Evolutionary conservation across 2,329 filamentous ascomycete species (phyloP).

Genomic region (Phyllosticta paracitricarpa): DNA sequence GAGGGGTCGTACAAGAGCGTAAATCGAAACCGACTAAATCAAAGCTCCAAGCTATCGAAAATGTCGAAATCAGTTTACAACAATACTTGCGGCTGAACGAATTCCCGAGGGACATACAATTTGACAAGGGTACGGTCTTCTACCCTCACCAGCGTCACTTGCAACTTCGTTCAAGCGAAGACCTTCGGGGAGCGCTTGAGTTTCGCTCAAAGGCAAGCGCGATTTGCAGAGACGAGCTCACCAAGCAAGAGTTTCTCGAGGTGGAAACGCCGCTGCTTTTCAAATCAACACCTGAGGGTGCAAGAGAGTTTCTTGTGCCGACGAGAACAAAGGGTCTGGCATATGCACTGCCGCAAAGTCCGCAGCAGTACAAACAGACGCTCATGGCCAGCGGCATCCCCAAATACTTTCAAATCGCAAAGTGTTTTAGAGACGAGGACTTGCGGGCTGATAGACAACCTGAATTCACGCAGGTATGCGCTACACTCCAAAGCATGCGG

Average conservation of each 20-base stretch:
- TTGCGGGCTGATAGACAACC: slow-evolving; percentile 85
- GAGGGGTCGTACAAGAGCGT: slow-evolving; percentile 38
- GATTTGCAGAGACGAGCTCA: slow-evolving; percentile 44
- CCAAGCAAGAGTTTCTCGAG: slow-evolving; percentile 54
- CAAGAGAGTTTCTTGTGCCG: slow-evolving; percentile 87
- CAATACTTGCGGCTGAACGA: slow-evolving; percentile 59
- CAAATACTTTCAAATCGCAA: slow-evolving; percentile 85
- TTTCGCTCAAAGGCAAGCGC: slow-evolving; percentile 56
- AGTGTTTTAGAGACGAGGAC: slow-evolving; percentile 93
- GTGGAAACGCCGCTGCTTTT: slow-evolving; percentile 91
- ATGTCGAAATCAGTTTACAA: slow-evolving; percentile 52
- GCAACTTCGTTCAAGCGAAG: slow-evolving; percentile 66
- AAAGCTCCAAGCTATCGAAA: slow-evolving; percentile 17
- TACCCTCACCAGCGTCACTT: slow-evolving; percentile 67
- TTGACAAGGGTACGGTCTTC: slow-evolving; percentile 65
- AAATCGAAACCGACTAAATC: slow-evolving; percentile 14
- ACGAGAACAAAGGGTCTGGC: slow-evolving; percentile 65
- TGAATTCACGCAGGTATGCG: slow-evolving; percentile 77
- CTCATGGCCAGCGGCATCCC: slow-evolving; percentile 82
- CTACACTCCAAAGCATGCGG: not conserved
- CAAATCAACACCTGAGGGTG: slow-evolving; percentile 95
- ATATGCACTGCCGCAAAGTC: slow-evolving; percentile 90
- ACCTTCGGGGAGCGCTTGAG: slow-evolving; percentile 56
- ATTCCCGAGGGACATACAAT: slow-evolving; percentile 66
- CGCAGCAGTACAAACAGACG: slow-evolving; percentile 97